Percentiles rank a stretch among this genome's conserved stretches.
These are phyloP conservation scores for Lepidium sativum DNA, from an alignment of 345 rosid genomes.

Conservation along the genomic window DNA sequence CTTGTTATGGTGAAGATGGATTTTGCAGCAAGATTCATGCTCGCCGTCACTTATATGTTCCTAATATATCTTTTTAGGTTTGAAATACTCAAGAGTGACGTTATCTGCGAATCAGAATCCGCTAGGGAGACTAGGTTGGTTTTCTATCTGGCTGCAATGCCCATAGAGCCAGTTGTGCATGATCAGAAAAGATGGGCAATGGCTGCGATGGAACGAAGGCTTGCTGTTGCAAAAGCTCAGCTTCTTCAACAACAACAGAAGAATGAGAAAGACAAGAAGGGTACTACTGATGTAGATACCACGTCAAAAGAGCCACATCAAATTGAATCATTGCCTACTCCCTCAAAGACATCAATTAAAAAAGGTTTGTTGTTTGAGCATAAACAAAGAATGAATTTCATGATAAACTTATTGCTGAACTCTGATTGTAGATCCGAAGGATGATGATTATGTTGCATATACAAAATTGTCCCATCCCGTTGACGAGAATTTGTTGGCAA, in stretches of 20 bases:
- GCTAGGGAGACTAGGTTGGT: not conserved
- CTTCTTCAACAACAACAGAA: constrained; percentile 37
- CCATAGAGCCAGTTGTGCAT: constrained; percentile 14
- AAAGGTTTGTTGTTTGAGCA: constrained; percentile 28
- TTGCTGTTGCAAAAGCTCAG: constrained; percentile 50
- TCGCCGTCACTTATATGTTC: not conserved
- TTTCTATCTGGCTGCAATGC: constrained; percentile 4
- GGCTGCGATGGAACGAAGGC: constrained; percentile 57
- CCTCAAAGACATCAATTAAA: constrained; percentile 13
- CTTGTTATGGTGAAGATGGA: not conserved
- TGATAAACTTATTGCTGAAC: not conserved
- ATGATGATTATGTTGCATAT: constrained; percentile 37
- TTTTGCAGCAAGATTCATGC: not conserved
- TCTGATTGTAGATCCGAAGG: constrained; percentile 39
- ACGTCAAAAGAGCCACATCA: constrained; percentile 11
- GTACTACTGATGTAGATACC: not conserved
- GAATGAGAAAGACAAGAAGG: constrained; percentile 29
- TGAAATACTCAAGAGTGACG: not conserved
- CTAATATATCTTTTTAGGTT: not conserved
- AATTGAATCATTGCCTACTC: constrained; percentile 18
- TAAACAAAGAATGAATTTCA: not conserved
- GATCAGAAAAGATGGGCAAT: constrained; percentile 41
- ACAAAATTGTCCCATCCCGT: constrained; percentile 38
- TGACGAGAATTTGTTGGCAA: constrained; percentile 49
- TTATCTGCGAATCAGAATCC: not conserved